Evolutionary conservation across 768 basidiomycete species (phyloP), one percentile per base, ranked within the genome.

Genomic region (Tulasnella sp.): DNA sequence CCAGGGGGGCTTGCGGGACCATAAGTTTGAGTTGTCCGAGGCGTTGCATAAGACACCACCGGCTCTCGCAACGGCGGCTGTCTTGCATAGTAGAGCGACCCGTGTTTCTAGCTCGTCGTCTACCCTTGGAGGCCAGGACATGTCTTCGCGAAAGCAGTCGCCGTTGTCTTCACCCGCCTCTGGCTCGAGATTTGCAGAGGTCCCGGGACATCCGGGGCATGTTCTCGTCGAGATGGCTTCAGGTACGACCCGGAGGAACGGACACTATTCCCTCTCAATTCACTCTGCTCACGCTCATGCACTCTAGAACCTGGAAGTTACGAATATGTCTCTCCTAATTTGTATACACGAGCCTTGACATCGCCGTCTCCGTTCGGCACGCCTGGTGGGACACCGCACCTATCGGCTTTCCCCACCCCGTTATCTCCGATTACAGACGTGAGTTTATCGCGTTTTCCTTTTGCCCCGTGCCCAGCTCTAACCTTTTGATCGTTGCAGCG

Each of bases 191-290:
- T 27, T 54, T 23, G 37, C 34, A 19, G 52, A 54, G 32, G 52
- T 54, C 14, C 52, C 52, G 14, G 52, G 52, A 29, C 21, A 40
- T 3, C 52, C 52, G 32, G 52, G 52, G 32, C 52, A 54, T 40
- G 52, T 54, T 27, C 37, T 54, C 8, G 52, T 54, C 17, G 52
- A 54, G 37, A 37, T 54, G 37, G 52, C 37, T 7, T 32, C 46
- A 48, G 46, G 46, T 48, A 48, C 34, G 46, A 25, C n/a, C n/a
- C 6, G 41, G 41, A 9, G 27, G 17, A 43, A 19, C 27, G 9
- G 41, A 43, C 6, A 6, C 41, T 25, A 6, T 6, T 6, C 41
- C 6, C 6, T 43, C 41, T 6, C 17, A 43, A 9, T 43, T 19
- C 27, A 43, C 17, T 23, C 37, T 35, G 25, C 39, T 40, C 34